Base-by-base conservation (phyloP, 805 yeast genomes). In the Brettanomyces custersianus region DNA sequence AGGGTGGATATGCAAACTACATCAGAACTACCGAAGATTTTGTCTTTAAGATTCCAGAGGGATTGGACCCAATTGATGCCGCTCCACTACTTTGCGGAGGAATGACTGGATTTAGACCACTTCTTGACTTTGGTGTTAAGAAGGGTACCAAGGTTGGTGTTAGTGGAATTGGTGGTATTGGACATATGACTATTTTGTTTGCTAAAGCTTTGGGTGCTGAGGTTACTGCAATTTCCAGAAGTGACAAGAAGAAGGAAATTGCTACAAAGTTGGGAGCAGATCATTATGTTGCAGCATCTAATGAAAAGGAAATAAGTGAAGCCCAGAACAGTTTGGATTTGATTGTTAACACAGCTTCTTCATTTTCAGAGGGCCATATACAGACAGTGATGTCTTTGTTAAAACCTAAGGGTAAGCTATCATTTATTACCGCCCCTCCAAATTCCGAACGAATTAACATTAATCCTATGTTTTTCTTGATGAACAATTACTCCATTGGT, bases 51-150 rank as follows among this genome's bases (percentile, higher is more conserved):
- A 66, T 72, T 40, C 77, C 77, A 4, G 73, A 69, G 6, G 51
- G 37, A 12, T 45, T 72, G 39, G 58, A 51, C n/a, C 52, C 68
- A 6, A 55, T 49, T 22, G 51, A 49, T 29, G 74, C 65, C 30
- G 77, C 77, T 17, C 77, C 79, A 20, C 54, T 72, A 56, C 51
- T 72, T 49, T 72, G 78, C 55, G 79, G 74, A 40, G 79, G 77
- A 33, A 58, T 71, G 39, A 72, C 77, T 6, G 72, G 66, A 13
- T 72, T 58, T 45, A 67, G 72, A 20, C 79, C 79, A 18, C 53
- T 72, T 43, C 36, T 50, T 7, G 47, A 47, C 4, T 45, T 53
- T n/a, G 68, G 66, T 25, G 63, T 60, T 47, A 72, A 68, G 38
- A 65, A 67, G 33, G 74, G 74, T 35, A 63, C 62, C 41, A 64